A percentile compares a stretch with the other conserved stretches of the same genome.
These are phyloP conservation scores for Acer saccharum DNA, from an alignment of 345 rosid genomes.

Conservation along the genomic window DNA sequence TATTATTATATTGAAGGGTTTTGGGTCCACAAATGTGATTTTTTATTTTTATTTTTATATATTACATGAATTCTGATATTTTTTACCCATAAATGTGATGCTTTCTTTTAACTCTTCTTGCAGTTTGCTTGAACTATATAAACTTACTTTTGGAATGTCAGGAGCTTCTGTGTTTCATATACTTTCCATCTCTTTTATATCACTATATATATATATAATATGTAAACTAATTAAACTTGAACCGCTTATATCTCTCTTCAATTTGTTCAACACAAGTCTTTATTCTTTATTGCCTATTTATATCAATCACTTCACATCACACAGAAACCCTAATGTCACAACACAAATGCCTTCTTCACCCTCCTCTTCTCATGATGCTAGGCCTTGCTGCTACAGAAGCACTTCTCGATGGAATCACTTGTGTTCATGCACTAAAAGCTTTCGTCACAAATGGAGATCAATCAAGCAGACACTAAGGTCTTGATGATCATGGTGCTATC, in stretches of 20 bases:
- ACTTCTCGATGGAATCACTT: constrained; percentile 19
- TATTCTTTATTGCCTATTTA: background rate
- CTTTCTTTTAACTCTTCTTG: constrained; percentile 15
- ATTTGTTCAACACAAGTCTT: background rate
- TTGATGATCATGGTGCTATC: constrained; percentile 44
- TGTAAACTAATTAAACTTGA: too few species aligned
- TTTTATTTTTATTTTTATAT: too few species aligned
- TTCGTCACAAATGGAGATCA: background rate
- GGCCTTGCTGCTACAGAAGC: background rate
- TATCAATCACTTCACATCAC: constrained; percentile 24
- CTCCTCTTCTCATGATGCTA: background rate
- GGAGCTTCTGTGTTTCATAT: constrained; percentile 21
- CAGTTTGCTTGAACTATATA: constrained; percentile 3
- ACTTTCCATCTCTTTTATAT: constrained; percentile 20
- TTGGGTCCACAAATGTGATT: background rate
- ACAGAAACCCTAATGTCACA: background rate
- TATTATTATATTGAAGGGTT: too few species aligned
- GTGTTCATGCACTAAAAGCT: background rate
- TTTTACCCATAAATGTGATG: background rate
- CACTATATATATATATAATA: constrained; percentile 9
- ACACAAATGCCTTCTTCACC: background rate
- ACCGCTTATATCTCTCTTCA: background rate
- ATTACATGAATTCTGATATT: too few species aligned
- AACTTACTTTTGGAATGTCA: constrained; percentile 40
- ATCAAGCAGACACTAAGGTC: background rate